A percentile compares a stretch with the other conserved stretches of the same genome.
These are phyloP conservation scores for Fibroporia radiculosa DNA, from an alignment of 768 basidiomycete genomes.

Conservation along the genomic window DNA sequence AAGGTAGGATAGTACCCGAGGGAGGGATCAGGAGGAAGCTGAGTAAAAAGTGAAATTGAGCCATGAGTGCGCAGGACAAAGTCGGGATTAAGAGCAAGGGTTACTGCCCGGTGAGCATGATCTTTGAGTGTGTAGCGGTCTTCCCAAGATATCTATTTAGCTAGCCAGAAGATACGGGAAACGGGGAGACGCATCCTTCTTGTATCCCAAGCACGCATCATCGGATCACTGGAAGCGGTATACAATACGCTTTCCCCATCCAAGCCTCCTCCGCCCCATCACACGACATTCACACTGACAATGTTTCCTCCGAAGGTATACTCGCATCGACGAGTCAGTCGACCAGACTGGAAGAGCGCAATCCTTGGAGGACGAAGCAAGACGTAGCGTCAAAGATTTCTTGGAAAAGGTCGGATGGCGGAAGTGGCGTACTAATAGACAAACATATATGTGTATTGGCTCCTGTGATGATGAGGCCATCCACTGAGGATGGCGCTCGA, in stretches of 20 bases:
- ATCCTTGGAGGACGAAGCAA: slow-evolving; percentile 95
- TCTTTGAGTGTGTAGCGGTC: slow-evolving; percentile 82
- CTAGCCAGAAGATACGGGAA: not conserved
- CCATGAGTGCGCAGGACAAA: slow-evolving; percentile 92
- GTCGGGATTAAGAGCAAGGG: slow-evolving; percentile 90
- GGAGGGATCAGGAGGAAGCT: no score
- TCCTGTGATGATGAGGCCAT: slow-evolving; percentile 94
- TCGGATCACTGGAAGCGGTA: slow-evolving; percentile 91
- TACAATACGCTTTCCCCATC: slow-evolving; percentile 68
- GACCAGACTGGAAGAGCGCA: slow-evolving; percentile 96
- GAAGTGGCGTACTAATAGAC: not conserved
- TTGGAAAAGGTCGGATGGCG: slow-evolving; percentile 29
- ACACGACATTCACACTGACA: slow-evolving; percentile 89
- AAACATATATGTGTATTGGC: slow-evolving; percentile 79
- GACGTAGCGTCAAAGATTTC: slow-evolving; percentile 68
- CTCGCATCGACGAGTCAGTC: slow-evolving; percentile 61
- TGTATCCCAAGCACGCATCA: slow-evolving; percentile 92
- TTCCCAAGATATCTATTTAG: slow-evolving; percentile 46
- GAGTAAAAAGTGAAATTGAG: no score
- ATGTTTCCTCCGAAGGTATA: slow-evolving; percentile 91
- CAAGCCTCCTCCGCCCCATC: slow-evolving; percentile 88
- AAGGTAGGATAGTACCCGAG: no score
- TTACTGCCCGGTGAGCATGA: slow-evolving; percentile 99
- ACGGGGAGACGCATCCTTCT: slow-evolving; percentile 43
- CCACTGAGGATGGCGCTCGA: slow-evolving; percentile 95